phyloP scores from a whole-genome alignment of 2,329 filamentous ascomycete species.

The Colletotrichum filicis region DNA sequence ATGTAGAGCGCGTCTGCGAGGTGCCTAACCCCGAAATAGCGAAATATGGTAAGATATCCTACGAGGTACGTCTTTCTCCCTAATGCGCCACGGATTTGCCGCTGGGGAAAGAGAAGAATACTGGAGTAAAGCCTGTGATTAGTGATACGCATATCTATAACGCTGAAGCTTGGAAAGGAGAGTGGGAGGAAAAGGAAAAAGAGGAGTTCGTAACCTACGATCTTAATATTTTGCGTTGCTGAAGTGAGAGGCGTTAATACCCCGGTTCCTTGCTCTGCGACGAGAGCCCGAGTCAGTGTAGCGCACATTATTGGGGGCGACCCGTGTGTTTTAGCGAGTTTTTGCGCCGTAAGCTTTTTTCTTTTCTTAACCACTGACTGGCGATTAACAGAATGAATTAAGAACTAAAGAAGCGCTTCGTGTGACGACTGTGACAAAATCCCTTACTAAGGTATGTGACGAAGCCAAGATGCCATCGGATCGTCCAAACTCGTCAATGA shows the following conservation, averaged over 20 bases:
- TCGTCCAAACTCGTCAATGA: background rate
- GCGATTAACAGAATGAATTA: background rate
- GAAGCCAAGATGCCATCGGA: background rate
- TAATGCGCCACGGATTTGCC: background rate
- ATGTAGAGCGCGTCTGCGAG: no score
- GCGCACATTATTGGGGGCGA: background rate
- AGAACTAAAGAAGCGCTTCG: background rate
- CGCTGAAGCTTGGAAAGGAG: background rate
- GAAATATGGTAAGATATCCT: background rate
- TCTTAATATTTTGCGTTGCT: background rate
- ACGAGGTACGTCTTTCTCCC: background rate
- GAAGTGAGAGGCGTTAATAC: background rate
- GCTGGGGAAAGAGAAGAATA: background rate
- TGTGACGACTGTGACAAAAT: background rate
- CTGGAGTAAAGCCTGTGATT: background rate
- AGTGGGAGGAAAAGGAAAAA: background rate
- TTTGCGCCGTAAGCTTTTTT: background rate
- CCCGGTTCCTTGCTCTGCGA: constrained; percentile 10
- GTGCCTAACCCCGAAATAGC: background rate
- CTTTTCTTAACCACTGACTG: background rate
- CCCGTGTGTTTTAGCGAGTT: constrained; percentile 23
- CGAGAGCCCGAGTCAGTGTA: constrained; percentile 19
- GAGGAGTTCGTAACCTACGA: constrained; percentile 1
- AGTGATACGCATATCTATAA: background rate
- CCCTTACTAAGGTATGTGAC: background rate